These are phyloP conservation scores for Boletales sp. DNA, from an alignment of 768 basidiomycete species.

Conservation along the genomic window DNA sequence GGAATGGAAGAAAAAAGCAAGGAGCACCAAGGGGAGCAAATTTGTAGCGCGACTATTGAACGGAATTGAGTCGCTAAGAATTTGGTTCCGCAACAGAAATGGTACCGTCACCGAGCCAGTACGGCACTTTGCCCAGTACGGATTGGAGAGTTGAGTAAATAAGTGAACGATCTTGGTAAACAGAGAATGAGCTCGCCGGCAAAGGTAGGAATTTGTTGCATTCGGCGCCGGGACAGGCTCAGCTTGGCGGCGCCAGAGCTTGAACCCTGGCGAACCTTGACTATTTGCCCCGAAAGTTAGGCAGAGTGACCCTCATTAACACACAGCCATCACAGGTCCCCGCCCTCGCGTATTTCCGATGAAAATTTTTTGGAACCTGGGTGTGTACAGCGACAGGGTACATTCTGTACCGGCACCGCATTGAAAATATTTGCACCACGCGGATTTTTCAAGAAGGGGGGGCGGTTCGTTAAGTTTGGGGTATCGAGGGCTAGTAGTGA, in stretches of 20 bases:
- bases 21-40: conserved; percentile 26
- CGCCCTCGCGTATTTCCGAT: conserved; percentile 37
- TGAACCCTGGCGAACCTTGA: conserved; percentile 30
- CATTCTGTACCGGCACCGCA: conserved; percentile 7
- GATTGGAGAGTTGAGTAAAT: conserved; percentile 24
- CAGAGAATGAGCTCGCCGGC: conserved; percentile 11
- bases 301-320: conserved; percentile 30
- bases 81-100: conserved; percentile 35
- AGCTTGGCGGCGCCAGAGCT: conserved; percentile 27
- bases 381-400: conserved; percentile 19
- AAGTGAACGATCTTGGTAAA: conserved; percentile 22
- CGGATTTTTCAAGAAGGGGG: no score
- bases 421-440: background rate
- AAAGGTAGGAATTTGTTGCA: conserved; percentile 13
- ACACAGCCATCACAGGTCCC: conserved; percentile 38
- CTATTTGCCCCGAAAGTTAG: conserved; percentile 33
- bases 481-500: no score
- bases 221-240: conserved; percentile 21
- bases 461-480: no score
- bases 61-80: conserved; percentile 35
- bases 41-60: conserved; percentile 34
- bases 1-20: conserved; percentile 30
- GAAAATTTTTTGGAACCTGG: conserved; percentile 27
- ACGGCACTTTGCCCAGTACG: conserved; percentile 27
- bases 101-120: conserved; percentile 25